Conservation (phyloP, 495 filamentous ascomycete genomes). For the Xylaria curta region DNA sequence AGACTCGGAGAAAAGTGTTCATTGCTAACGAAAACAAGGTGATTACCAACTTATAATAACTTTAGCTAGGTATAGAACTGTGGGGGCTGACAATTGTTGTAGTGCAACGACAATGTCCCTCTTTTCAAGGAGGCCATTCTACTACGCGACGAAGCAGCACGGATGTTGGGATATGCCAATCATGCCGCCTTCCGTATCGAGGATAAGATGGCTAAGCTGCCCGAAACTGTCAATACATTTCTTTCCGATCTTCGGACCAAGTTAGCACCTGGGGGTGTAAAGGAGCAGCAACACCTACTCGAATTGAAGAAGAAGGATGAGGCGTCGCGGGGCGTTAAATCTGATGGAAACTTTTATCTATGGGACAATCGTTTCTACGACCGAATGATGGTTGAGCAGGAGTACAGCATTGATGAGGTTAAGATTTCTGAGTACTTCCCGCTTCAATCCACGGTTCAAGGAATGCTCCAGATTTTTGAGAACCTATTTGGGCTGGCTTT, state of each 20-base stretch:
- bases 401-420: slow-evolving; percentile 87
- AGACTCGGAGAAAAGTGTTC: slow-evolving; percentile 61
- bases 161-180: slow-evolving; percentile 88
- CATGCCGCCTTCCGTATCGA: slow-evolving; percentile 92
- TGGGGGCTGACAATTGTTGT: not conserved
- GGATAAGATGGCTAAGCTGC: slow-evolving; percentile 96
- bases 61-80: not conserved
- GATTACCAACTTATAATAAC: slow-evolving; percentile 13
- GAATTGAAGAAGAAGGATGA: slow-evolving; percentile 83
- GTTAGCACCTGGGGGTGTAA: slow-evolving; percentile 75
- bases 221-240: slow-evolving; percentile 84
- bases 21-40: slow-evolving; percentile 67
- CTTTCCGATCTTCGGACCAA: slow-evolving; percentile 77
- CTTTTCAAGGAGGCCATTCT: slow-evolving; percentile 88
- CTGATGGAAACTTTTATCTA: slow-evolving; percentile 81
- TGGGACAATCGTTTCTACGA: slow-evolving; percentile 90
- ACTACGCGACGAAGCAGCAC: slow-evolving; percentile 90
- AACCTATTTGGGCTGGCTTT: slow-evolving; percentile 90
- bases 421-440: slow-evolving; percentile 96
- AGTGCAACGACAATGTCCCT: slow-evolving; percentile 82
- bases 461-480: slow-evolving; percentile 96
- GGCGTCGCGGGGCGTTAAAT: slow-evolving; percentile 57
- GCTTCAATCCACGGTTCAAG: slow-evolving; percentile 77
- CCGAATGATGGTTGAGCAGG: slow-evolving; percentile 88
- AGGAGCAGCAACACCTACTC: slow-evolving; percentile 75